Conservation (phyloP, 164 flowering plant genomes). For the Nelumbo lutea region DNA sequence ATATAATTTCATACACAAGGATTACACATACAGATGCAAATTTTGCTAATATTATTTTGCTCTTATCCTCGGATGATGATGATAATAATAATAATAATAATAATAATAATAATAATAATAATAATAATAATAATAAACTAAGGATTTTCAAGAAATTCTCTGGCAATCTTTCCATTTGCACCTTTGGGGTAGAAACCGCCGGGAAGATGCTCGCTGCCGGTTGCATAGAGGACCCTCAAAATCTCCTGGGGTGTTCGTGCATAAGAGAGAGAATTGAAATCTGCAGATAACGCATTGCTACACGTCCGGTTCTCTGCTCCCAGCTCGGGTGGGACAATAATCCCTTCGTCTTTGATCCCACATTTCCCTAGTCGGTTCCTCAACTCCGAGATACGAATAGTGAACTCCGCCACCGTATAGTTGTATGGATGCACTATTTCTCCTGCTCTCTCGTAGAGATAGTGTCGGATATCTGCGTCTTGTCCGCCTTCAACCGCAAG, state of each 20-base stretch:
- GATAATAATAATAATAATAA: no score
- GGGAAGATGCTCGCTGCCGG: constrained; percentile 37
- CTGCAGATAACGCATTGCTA: constrained; percentile 39
- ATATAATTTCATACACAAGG: no score
- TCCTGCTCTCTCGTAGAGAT: constrained; percentile 36
- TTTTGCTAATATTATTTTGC: no score
- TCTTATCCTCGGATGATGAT: no score
- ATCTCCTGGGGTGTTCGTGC: constrained; percentile 46
- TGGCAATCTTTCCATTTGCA: constrained; percentile 47
- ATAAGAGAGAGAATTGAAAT: constrained; percentile 35
- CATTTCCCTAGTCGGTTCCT: constrained; percentile 38
- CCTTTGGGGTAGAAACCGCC: constrained; percentile 53
- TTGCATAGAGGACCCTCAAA: constrained; percentile 45
- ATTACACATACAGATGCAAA: no score
- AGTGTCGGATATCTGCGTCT: constrained; percentile 47
- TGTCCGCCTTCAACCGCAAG: constrained; percentile 69
- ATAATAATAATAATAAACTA: no score
- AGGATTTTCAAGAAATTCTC: constrained; percentile 14
- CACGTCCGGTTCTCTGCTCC: constrained; percentile 42
- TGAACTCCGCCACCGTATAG: constrained; percentile 51
- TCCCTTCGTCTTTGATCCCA: constrained; percentile 63
- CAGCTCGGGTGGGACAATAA: constrained; percentile 31
- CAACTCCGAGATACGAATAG: constrained; percentile 31
- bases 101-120: no score
- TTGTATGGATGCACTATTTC: constrained; percentile 39